These are phyloP conservation scores for Alternaria angustiovoidea DNA, from an alignment of 2,329 filamentous ascomycete genomes.

Conservation along the genomic window DNA sequence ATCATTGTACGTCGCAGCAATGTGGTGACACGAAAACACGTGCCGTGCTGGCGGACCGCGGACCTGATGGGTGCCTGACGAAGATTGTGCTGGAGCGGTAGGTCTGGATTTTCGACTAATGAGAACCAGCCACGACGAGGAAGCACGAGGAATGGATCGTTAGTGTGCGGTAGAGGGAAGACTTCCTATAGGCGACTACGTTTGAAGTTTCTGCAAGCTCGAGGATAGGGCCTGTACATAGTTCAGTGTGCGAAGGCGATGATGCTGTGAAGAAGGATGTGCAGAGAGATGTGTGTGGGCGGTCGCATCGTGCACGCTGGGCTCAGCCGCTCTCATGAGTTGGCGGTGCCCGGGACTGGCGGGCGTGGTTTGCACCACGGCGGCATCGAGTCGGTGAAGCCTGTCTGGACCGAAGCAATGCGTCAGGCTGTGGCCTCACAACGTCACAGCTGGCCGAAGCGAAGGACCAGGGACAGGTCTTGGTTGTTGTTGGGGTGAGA, in stretches of 20 bases:
- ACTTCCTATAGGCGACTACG: constrained; percentile 33
- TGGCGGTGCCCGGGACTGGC: neutral
- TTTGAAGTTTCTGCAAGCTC: constrained; percentile 23
- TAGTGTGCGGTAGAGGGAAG: constrained; percentile 27
- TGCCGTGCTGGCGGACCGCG: constrained; percentile 19
- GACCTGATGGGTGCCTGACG: constrained; percentile 29
- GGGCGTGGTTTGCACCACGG: neutral
- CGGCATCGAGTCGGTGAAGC: constrained; percentile 32
- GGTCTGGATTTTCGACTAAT: constrained; percentile 34
- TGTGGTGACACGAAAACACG: constrained; percentile 31
- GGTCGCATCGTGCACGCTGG: neutral
- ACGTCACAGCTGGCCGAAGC: constrained; percentile 6
- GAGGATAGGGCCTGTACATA: constrained; percentile 31
- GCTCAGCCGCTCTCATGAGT: too few species aligned
- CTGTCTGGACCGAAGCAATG: constrained; percentile 4
- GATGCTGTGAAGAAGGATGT: neutral
- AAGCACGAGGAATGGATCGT: constrained; percentile 22
- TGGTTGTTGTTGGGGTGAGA: constrained; percentile 14
- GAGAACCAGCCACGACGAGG: constrained; percentile 40
- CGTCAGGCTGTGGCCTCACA: neutral
- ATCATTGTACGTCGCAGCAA: constrained; percentile 20
- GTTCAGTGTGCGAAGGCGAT: constrained; percentile 25
- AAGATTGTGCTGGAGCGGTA: constrained; percentile 18
- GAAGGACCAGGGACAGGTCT: constrained; percentile 5
- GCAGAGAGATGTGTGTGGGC: neutral